Conservation (phyloP, 495 filamentous ascomycete species). For the Daldinia vernicosa region DNA sequence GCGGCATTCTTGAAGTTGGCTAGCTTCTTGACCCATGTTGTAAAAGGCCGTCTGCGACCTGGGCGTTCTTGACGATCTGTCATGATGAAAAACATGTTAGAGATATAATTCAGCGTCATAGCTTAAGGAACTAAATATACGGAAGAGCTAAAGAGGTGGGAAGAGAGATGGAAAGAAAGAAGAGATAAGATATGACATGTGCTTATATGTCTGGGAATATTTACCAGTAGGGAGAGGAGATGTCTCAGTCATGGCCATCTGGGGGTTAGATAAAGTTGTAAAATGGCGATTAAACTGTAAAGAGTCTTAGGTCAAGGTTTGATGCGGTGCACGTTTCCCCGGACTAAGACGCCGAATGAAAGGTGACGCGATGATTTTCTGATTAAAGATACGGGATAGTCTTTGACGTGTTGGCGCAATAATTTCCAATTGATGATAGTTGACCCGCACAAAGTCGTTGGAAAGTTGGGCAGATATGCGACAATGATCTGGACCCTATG, state of each 20-base stretch:
- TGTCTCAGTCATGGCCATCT: constrained; percentile 75
- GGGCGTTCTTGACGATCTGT: constrained; percentile 55
- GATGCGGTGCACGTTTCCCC: constrained; percentile 16
- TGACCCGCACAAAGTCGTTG: constrained; percentile 1
- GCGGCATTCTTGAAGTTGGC: constrained; percentile 79
- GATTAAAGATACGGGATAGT: constrained; percentile 14
- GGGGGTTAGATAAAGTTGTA: constrained; percentile 7
- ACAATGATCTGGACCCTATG: constrained; percentile 18
- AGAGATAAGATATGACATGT: constrained; percentile 32
- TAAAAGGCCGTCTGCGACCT: constrained; percentile 82
- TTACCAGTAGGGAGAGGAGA: constrained; percentile 72
- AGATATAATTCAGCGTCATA: constrained; percentile 10
- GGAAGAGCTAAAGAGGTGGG: constrained; percentile 26
- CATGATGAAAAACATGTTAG: constrained; percentile 36
- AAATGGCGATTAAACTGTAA: constrained; percentile 29
- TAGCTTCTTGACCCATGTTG: constrained; percentile 93
- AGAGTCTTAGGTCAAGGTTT: constrained; percentile 3
- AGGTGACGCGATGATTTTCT: neutral
- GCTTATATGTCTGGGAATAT: constrained; percentile 29
- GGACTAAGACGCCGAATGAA: neutral
- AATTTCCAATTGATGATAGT: constrained; percentile 20
- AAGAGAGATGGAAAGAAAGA: constrained; percentile 15
- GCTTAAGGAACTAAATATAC: constrained; percentile 33
- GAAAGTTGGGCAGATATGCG: constrained; percentile 5
- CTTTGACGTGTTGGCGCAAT: constrained; percentile 21